These are phyloP conservation scores for Salix udensis DNA, from an alignment of 345 rosid species.

Conservation along the genomic window DNA sequence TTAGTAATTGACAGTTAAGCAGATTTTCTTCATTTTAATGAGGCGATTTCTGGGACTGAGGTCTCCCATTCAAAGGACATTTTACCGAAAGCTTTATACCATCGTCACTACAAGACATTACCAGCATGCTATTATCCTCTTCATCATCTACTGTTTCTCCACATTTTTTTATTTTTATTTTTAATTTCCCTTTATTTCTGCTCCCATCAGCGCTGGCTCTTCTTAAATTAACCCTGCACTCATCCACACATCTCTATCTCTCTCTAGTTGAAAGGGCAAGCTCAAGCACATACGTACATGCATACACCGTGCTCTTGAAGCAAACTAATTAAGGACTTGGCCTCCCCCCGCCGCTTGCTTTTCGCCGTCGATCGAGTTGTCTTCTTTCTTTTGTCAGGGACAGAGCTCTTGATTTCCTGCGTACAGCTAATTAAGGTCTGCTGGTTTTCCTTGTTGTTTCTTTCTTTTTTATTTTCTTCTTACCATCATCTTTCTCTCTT, in stretches of 20 bases:
- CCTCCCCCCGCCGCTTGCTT: slow-evolving; percentile 24
- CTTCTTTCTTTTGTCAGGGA: slow-evolving; percentile 39
- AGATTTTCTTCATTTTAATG: slow-evolving; percentile 45
- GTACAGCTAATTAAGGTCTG: slow-evolving; percentile 1
- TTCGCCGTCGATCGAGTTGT: slow-evolving; percentile 25
- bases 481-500: slow-evolving; percentile 18
- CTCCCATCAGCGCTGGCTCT: slow-evolving; percentile 23
- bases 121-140: neutral
- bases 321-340: slow-evolving; percentile 36
- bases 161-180: neutral
- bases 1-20: slow-evolving; percentile 38
- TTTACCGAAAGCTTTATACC: slow-evolving; percentile 23
- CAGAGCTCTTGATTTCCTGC: slow-evolving; percentile 20
- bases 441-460: slow-evolving; percentile 18
- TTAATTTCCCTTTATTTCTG: slow-evolving; percentile 44
- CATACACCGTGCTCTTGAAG: slow-evolving; percentile 62
- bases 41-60: slow-evolving; percentile 53
- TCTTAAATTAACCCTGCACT: slow-evolving; percentile 29
- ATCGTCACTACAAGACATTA: slow-evolving; percentile 12
- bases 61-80: slow-evolving; percentile 75
- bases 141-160: slow-evolving; percentile 5
- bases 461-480: neutral
- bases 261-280: too few relatives aligned
- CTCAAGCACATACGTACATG: neutral
- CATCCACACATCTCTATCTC: slow-evolving; percentile 28